phyloP scores from a whole-genome alignment of 73 alveolate genomes.

The Paramecium caudatum region DNA sequence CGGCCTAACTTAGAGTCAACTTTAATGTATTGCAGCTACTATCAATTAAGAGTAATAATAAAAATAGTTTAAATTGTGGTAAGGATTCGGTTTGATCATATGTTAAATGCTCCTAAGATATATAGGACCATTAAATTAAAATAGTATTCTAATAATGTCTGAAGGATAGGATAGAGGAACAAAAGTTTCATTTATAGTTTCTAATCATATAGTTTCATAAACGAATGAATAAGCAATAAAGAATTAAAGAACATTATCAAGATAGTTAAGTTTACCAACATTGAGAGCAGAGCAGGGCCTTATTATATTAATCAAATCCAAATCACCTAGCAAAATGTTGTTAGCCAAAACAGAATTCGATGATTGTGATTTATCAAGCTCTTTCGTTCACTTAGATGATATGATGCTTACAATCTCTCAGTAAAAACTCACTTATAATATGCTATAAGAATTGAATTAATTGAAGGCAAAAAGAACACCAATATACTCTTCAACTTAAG shows the following conservation, averaged over 20 bases:
- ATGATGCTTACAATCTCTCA: background rate
- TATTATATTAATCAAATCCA: constrained; percentile 23
- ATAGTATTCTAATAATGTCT: constrained; percentile 4
- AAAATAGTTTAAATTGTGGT: background rate
- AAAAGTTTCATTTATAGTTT: constrained; percentile 14
- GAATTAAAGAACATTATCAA: background rate
- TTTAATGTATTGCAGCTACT: constrained; percentile 7
- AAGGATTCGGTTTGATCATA: constrained; percentile 76
- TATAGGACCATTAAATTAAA: constrained; percentile 17
- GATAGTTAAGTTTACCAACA: constrained; percentile 41
- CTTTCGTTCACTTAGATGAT: background rate
- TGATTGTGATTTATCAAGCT: constrained; percentile 53
- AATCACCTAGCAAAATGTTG: constrained; percentile 39
- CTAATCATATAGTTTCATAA: constrained; percentile 30
- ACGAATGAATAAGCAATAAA: background rate
- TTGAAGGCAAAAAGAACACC: background rate
- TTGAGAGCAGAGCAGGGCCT: constrained; percentile 65
- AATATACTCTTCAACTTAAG: background rate
- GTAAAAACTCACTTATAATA: background rate
- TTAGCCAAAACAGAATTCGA: constrained; percentile 22
- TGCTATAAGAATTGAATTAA: background rate
- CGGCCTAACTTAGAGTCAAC: constrained; percentile 28
- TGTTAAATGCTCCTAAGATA: constrained; percentile 63
- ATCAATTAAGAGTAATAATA: constrained; percentile 24
- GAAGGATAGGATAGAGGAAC: constrained; percentile 63